A percentile compares a stretch with the other conserved stretches of the same genome.
phyloP scores from a whole-genome alignment of 768 basidiomycete species.

The Suillus paluster region DNA sequence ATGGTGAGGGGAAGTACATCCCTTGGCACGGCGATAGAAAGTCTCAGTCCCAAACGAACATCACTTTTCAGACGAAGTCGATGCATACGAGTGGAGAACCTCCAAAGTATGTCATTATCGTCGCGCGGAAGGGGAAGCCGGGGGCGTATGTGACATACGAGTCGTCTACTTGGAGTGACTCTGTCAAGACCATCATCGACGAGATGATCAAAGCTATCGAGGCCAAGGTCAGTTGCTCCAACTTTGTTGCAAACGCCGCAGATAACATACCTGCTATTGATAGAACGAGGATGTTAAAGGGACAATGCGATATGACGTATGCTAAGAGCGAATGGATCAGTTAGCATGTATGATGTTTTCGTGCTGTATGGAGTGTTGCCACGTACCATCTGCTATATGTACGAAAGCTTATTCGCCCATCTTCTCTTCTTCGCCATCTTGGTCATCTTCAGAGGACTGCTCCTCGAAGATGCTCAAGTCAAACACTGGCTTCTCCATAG shows the following conservation, averaged over 20 bases:
- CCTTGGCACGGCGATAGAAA: not conserved
- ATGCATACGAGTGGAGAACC: not conserved
- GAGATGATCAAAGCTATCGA: not conserved
- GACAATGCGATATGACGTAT: not conserved
- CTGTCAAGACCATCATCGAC: not conserved
- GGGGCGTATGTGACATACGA: not conserved
- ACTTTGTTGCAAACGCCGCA: not conserved
- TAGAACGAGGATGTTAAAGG: not conserved
- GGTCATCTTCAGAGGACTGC: not conserved
- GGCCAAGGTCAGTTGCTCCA: not conserved
- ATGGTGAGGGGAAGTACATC: not conserved
- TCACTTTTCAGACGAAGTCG: not conserved
- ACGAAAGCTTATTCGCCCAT: not conserved
- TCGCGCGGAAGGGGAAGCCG: not conserved
- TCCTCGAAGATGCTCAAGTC: conserved; percentile 1
- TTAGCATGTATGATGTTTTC: not conserved
- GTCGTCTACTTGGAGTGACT: not conserved
- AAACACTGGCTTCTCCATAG: not conserved
- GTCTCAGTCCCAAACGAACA: not conserved
- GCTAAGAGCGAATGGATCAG: not conserved
- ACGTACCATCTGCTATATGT: not conserved
- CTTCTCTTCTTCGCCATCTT: not conserved
- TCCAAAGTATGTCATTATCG: not conserved
- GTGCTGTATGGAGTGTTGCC: not conserved
- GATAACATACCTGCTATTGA: not conserved